phyloP scores from a whole-genome alignment of 129 eudicot genomes.

The Chrysanthemum seticuspe region DNA sequence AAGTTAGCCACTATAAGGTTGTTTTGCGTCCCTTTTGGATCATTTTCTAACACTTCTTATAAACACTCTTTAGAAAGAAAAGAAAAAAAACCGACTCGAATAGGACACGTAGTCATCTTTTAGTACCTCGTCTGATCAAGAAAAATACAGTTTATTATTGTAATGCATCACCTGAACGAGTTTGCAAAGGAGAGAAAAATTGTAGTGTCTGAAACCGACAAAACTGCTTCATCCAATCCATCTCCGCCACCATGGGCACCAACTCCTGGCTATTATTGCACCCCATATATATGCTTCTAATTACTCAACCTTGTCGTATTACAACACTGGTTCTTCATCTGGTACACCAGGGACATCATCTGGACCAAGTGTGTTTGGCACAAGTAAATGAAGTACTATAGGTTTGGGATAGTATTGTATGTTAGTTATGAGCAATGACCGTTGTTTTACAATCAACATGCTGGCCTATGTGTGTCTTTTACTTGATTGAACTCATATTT shows the following conservation, averaged over 20 bases:
- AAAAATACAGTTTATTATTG: no score
- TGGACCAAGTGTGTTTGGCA: slow-evolving; percentile 55
- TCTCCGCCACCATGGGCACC: slow-evolving; percentile 94
- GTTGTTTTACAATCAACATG: background rate
- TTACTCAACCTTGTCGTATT: slow-evolving; percentile 35
- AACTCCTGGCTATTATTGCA: slow-evolving; percentile 69
- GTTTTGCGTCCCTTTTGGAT: no score
- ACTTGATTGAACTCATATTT: background rate
- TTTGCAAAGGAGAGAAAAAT: no score
- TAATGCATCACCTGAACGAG: no score
- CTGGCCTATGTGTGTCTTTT: background rate
- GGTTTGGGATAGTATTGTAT: background rate
- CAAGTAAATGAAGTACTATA: slow-evolving; percentile 41
- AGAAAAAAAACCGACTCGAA: no score
- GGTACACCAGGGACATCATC: slow-evolving; percentile 49
- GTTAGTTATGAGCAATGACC: slow-evolving; percentile 2
- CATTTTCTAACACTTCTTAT: no score
- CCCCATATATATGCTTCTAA: slow-evolving; percentile 29
- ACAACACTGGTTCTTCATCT: slow-evolving; percentile 26
- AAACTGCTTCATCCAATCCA: no score
- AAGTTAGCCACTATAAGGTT: no score
- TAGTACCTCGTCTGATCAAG: no score
- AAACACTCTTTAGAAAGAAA: no score
- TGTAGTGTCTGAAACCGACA: no score
- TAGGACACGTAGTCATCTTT: no score